Conservation (phyloP, 2,329 filamentous ascomycete genomes). For the Cladophialophora chaetospira region DNA sequence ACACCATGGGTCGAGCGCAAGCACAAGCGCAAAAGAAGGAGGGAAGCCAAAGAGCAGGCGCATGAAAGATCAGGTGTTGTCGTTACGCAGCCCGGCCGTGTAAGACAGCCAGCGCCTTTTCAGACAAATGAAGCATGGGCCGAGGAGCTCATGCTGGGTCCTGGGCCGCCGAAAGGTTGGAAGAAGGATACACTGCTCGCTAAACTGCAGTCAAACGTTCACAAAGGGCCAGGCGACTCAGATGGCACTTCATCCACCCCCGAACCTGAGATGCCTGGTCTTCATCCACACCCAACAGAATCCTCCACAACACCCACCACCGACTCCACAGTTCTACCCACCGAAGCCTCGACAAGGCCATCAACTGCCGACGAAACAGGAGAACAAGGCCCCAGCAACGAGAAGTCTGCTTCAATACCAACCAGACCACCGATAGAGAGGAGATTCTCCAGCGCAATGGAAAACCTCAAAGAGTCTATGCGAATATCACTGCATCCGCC, state of each 20-base stretch:
- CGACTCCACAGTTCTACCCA: too few relatives aligned
- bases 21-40: constrained; percentile 69
- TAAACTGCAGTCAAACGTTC: constrained; percentile 49
- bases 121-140: constrained; percentile 87
- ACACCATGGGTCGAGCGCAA: constrained; percentile 68
- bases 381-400: neutral
- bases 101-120: constrained; percentile 76
- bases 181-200: constrained; percentile 26
- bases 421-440: constrained; percentile 82
- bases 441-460: constrained; percentile 80
- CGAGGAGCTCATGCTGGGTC: constrained; percentile 82
- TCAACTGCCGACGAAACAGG: constrained; percentile 1
- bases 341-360: constrained; percentile 3
- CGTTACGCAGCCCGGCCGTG: constrained; percentile 69
- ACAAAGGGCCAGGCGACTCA: constrained; percentile 37
- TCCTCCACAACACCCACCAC: constrained; percentile 9
- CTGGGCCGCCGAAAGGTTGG: constrained; percentile 59
- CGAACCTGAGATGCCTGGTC: neutral
- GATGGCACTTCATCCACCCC: neutral
- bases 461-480: constrained; percentile 58
- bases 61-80: constrained; percentile 60
- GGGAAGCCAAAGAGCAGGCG: constrained; percentile 69
- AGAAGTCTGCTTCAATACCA: constrained; percentile 72
- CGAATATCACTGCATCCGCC: constrained; percentile 51
- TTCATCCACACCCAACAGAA: neutral